Evolutionary conservation across 2,329 filamentous ascomycete genomes (phyloP), one percentile per base, ranked within the genome.

Genomic region (Xylaria hypoxylon): DNA sequence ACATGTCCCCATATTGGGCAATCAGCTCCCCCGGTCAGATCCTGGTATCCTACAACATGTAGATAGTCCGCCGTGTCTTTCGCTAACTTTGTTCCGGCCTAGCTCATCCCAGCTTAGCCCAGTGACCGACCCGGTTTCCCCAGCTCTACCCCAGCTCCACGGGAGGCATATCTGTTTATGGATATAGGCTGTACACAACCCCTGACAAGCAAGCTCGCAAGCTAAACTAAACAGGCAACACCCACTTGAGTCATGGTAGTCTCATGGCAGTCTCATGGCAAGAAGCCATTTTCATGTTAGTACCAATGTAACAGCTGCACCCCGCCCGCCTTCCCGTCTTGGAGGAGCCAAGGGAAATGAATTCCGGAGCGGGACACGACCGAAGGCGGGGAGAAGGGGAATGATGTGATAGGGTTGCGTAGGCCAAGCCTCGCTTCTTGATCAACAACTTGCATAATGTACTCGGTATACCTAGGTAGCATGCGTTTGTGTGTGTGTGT

Each of bases 1-100:
- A 45, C 22, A 51, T 59, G 35, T 40, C 47, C 38, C 67, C 67
- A 62, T 63, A 63, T 67, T 64, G 64, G 61, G 67, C 64, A 65
- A 47, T 52, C 31, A 65, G 57, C 66, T 55, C 53, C 40, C 53
- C 50, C 26, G 33, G 38, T 11, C 31, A 19, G 31, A 38, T 48
- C 51, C 35, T 38, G 35, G 35, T 15, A 38, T 38, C 35, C 35
- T 15, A 5, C 28, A 31, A 8, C 28, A 5, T 5, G 28, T 5
- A 31, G 5, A 61, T 26, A 31, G 33, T 17, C 45, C 22, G 17
- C 44, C 47, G 6, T 58, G 40, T 53, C 45, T 51, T 22, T 28
- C 19, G n/a, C 47, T 28, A 17, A 40, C 45, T 35, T n/a, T 51
- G 1, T 61, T 57, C 26, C 31, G 10, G 63, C 51, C n/a, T 61